Evolutionary conservation across 2,329 filamentous ascomycete species (phyloP).

Genomic region (Pseudogymnoascus sp.): DNA sequence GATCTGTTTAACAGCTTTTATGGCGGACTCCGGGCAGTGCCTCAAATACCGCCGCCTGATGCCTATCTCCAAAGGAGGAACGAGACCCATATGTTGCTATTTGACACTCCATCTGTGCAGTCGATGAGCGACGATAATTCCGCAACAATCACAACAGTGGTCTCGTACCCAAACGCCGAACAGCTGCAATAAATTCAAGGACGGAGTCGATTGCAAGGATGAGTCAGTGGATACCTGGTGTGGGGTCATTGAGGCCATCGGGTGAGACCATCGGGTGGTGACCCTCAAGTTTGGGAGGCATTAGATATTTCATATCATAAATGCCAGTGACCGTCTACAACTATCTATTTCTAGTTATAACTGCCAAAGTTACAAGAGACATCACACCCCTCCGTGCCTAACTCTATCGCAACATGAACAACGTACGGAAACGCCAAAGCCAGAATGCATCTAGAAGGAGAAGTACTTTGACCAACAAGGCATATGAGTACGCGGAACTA

Average conservation of each 20-base stretch:
- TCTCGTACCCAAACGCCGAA: neutral
- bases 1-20: neutral
- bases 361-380: neutral
- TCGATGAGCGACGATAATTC: neutral
- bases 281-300: neutral
- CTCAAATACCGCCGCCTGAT: neutral
- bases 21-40: neutral
- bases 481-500: slow-evolving; percentile 12
- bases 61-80: too few species aligned
- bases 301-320: too few species aligned
- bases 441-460: slow-evolving; percentile 12
- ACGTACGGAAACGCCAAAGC: slow-evolving; percentile 11
- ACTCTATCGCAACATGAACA: neutral
- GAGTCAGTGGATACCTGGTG: neutral
- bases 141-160: neutral
- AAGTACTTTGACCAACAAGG: slow-evolving; percentile 12
- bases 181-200: neutral
- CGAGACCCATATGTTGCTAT: too few species aligned
- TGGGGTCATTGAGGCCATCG: neutral
- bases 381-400: neutral
- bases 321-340: neutral
- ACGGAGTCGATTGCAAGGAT: neutral
- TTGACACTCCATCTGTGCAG: too few species aligned
- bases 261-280: neutral
- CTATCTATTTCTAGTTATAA: neutral